phyloP scores from a whole-genome alignment of 139 green algal species.

The Chlorella sp. region DNA sequence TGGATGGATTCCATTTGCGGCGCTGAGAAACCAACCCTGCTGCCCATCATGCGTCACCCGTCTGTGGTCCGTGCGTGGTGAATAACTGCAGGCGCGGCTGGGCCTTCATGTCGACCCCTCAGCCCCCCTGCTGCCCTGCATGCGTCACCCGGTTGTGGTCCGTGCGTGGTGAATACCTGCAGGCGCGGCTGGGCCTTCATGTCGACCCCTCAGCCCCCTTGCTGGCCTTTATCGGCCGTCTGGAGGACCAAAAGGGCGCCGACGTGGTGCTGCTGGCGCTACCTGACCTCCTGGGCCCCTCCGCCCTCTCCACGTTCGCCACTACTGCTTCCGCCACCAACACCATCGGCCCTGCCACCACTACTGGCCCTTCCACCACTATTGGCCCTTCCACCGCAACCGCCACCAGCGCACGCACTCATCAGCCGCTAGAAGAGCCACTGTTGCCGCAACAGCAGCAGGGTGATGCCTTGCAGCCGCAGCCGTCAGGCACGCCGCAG shows the following conservation, averaged over 20 bases:
- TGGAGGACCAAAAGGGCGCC: conserved; percentile 80
- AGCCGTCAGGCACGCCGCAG: neutral
- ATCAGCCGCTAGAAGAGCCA: too few species aligned
- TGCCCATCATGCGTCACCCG: too few species aligned
- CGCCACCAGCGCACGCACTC: too few species aligned
- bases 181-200: conserved; percentile 52
- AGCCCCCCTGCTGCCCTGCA: too few species aligned
- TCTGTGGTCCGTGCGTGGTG: too few species aligned
- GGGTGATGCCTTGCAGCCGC: too few species aligned
- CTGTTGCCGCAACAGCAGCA: too few species aligned
- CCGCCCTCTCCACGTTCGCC: neutral
- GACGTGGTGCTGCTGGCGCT: conserved; percentile 71
- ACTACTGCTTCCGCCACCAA: neutral
- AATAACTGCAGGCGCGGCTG: conserved; percentile 45
- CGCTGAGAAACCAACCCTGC: too few species aligned
- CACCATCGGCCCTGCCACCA: neutral
- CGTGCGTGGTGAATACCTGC: too few species aligned
- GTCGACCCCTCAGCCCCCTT: conserved; percentile 41
- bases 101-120: conserved; percentile 42
- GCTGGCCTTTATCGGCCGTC: conserved; percentile 69
- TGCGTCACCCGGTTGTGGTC: too few species aligned
- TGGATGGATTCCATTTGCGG: too few species aligned
- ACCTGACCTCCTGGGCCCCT: conserved; percentile 40
- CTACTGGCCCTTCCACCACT: neutral
- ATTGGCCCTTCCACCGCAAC: neutral